These are phyloP conservation scores for Thelonectria rubi DNA, from an alignment of 2,329 filamentous ascomycete species.

Conservation along the genomic window DNA sequence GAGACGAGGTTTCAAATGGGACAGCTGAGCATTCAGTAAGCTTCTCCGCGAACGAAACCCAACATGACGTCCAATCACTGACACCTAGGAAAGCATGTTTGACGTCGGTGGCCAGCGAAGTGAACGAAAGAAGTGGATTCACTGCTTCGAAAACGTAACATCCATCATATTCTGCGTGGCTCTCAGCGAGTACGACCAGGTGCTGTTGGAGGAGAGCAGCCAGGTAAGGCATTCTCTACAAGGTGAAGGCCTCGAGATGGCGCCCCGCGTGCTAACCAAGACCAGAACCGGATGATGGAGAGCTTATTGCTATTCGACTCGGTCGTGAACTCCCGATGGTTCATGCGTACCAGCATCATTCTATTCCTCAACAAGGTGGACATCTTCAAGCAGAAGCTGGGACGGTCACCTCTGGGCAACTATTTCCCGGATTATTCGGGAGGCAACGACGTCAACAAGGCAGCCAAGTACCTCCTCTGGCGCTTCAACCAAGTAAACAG, in stretches of 20 bases:
- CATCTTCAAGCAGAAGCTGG: conserved; percentile 94
- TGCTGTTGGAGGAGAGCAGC: conserved; percentile 94
- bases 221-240: conserved; percentile 68
- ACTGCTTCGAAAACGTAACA: conserved; percentile 99
- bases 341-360: conserved; percentile 98
- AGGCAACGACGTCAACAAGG: conserved; percentile 96
- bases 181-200: conserved; percentile 97
- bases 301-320: conserved; percentile 96
- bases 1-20: conserved; percentile 99
- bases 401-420: conserved; percentile 86
- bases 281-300: conserved; percentile 99
- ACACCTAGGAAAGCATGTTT: conserved; percentile 79
- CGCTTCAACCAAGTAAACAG: conserved; percentile 98
- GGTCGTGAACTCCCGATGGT: conserved; percentile 98
- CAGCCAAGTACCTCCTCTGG: conserved; percentile 97
- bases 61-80: conserved; percentile 26
- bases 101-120: conserved; percentile 97
- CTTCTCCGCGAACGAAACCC: conserved; percentile 22
- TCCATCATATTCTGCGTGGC: conserved; percentile 99
- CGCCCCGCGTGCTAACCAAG: conserved; percentile 18
- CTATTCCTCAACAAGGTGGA: conserved; percentile 99
- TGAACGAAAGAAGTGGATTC: conserved; percentile 99
- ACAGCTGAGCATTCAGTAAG: conserved; percentile 97
- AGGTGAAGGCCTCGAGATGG: not conserved
- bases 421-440: conserved; percentile 99